Percentiles rank a stretch among this genome's conserved stretches.
phyloP scores from a whole-genome alignment of 805 yeast species.

The Candida loeiensis region DNA sequence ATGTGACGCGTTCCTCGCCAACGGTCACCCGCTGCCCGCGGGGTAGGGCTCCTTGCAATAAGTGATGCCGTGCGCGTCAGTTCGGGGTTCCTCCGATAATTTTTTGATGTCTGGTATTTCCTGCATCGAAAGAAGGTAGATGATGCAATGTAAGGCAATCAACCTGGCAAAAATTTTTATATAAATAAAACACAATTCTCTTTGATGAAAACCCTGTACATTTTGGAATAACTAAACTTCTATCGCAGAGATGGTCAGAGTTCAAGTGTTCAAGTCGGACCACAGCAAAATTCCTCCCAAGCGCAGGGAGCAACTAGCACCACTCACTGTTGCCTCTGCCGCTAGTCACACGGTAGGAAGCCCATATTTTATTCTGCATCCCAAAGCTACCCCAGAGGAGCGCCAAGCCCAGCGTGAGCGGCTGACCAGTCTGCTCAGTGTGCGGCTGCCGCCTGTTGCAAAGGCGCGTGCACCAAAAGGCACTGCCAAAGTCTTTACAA shows the following conservation, averaged over 20 bases:
- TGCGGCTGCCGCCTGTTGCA: background rate
- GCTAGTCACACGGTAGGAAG: conserved; percentile 2
- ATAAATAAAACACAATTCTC: background rate
- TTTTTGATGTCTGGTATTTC: conserved; percentile 1
- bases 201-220: background rate
- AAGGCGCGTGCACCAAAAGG: background rate
- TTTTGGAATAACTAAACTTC: background rate
- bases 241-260: conserved; percentile 4
- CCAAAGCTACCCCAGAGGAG: conserved; percentile 5
- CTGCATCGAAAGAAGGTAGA: background rate
- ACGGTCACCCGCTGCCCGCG: too few species aligned
- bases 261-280: conserved; percentile 9
- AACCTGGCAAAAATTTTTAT: background rate
- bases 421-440: background rate
- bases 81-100: background rate
- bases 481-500: background rate
- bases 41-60: too few species aligned
- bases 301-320: conserved; percentile 5
- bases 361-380: conserved; percentile 7
- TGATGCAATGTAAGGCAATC: background rate
- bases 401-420: background rate
- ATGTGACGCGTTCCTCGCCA: background rate
- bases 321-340: conserved; percentile 6
- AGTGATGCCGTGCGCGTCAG: background rate
- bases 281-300: conserved; percentile 9